Percentiles rank a stretch among this genome's conserved stretches.
Conservation (phyloP, 805 yeast genomes). For the Metschnikowia reukaufii region DNA sequence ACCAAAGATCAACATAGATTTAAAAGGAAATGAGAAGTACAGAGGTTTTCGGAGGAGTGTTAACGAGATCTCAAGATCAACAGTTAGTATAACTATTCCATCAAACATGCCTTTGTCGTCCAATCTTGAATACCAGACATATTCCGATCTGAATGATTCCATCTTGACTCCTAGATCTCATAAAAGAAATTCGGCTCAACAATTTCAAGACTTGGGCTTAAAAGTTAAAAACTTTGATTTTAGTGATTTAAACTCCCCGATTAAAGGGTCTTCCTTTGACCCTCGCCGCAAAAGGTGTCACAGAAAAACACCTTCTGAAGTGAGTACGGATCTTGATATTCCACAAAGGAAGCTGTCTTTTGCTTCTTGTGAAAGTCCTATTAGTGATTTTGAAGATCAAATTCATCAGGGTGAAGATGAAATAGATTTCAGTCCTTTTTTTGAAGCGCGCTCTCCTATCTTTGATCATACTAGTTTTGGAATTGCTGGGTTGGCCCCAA, state of each 20-base stretch:
- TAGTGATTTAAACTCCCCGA: not conserved
- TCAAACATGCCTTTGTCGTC: too few relatives aligned
- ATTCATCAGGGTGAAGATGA: constrained; percentile 5
- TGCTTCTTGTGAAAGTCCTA: constrained; percentile 13
- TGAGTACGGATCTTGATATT: constrained; percentile 7
- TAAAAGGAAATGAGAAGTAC: constrained; percentile 36
- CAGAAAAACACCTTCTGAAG: constrained; percentile 19
- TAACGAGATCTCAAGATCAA: constrained; percentile 11
- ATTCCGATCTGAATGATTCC: too few relatives aligned
- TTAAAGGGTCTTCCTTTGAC: constrained; percentile 11
- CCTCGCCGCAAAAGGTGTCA: constrained; percentile 21
- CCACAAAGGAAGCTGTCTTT: constrained; percentile 3
- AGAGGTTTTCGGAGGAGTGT: constrained; percentile 43
- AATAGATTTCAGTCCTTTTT: constrained; percentile 13
- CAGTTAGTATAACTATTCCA: constrained; percentile 5
- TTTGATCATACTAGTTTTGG: constrained; percentile 28
- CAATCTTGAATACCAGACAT: too few relatives aligned
- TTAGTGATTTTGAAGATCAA: constrained; percentile 11
- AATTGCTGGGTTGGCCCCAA: constrained; percentile 38
- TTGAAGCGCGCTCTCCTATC: constrained; percentile 12
- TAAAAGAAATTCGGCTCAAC: constrained; percentile 21
- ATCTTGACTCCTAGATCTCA: constrained; percentile 27
- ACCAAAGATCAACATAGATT: constrained; percentile 26
- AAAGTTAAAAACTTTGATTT: not conserved
- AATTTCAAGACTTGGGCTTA: constrained; percentile 11